Conservation (phyloP, 2,329 filamentous ascomycete genomes). For the Didymella segeticola region DNA sequence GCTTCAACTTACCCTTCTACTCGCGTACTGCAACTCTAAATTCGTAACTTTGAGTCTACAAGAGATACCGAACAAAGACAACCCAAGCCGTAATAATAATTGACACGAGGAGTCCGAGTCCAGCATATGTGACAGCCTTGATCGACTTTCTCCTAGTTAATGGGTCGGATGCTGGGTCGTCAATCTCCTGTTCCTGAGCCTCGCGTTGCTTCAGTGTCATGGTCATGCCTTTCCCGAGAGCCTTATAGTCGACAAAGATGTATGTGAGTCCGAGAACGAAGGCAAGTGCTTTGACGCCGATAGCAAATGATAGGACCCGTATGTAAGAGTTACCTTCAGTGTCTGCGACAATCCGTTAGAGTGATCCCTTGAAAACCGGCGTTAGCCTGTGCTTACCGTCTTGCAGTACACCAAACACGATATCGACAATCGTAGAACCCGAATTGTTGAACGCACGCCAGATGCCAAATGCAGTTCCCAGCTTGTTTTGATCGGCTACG, state of each 20-base stretch:
- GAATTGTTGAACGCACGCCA: slow-evolving; percentile 8
- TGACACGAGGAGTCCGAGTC: not conserved
- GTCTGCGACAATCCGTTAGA: not conserved
- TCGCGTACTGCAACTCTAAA: no score
- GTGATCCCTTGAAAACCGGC: no score
- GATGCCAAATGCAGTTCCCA: slow-evolving; percentile 2
- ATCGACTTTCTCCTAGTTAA: not conserved
- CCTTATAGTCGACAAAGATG: slow-evolving; percentile 1
- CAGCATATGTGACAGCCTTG: not conserved
- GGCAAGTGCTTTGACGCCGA: not conserved
- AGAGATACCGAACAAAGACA: not conserved
- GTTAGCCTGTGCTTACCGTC: not conserved
- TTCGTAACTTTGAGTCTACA: no score
- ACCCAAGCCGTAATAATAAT: not conserved
- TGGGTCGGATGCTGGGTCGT: not conserved
- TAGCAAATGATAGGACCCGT: not conserved
- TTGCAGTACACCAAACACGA: slow-evolving; percentile 1
- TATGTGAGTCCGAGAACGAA: not conserved
- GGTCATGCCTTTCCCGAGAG: slow-evolving; percentile 1
- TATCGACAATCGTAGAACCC: slow-evolving; percentile 4
- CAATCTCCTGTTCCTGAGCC: not conserved
- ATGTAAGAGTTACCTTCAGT: not conserved
- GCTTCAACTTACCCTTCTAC: no score
- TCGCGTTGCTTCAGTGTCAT: not conserved
- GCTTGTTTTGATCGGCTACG: slow-evolving; percentile 3